These are phyloP conservation scores for Xylaria nigripes DNA, from an alignment of 495 filamentous ascomycete species.

Conservation along the genomic window DNA sequence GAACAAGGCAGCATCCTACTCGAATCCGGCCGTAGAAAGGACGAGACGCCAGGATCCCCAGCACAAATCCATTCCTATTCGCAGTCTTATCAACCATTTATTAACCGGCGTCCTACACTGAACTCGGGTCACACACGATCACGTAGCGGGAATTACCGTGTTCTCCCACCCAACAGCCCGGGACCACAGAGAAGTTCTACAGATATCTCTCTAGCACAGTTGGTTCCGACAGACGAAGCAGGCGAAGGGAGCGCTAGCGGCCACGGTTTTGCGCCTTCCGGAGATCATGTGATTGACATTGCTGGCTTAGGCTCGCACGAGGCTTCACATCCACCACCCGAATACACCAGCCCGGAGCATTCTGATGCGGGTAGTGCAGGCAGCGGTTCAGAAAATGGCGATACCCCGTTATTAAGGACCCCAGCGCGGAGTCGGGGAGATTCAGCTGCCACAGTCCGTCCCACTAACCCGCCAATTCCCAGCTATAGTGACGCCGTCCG, in stretches of 20 bases:
- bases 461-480: constrained; percentile 48
- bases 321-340: constrained; percentile 50
- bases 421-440: constrained; percentile 32
- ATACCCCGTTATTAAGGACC: constrained; percentile 31
- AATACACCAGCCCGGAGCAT: constrained; percentile 63
- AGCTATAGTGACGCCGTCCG: constrained; percentile 59
- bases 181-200: constrained; percentile 89
- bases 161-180: constrained; percentile 69
- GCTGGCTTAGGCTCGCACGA: constrained; percentile 31
- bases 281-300: constrained; percentile 29
- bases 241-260: constrained; percentile 64
- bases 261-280: constrained; percentile 25
- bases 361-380: constrained; percentile 44
- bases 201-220: constrained; percentile 82
- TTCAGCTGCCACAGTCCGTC: constrained; percentile 36
- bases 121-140: constrained; percentile 44
- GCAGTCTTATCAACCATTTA: constrained; percentile 32
- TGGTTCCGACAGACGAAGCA: constrained; percentile 62
- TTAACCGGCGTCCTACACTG: constrained; percentile 21
- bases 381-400: constrained; percentile 41
- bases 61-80: constrained; percentile 46
- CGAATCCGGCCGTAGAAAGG: constrained; percentile 61
- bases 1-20: constrained; percentile 93
- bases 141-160: constrained; percentile 52
- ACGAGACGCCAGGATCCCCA: constrained; percentile 53